phyloP scores from a whole-genome alignment of 2,329 filamentous ascomycete species.

The Zarea fungicola region DNA sequence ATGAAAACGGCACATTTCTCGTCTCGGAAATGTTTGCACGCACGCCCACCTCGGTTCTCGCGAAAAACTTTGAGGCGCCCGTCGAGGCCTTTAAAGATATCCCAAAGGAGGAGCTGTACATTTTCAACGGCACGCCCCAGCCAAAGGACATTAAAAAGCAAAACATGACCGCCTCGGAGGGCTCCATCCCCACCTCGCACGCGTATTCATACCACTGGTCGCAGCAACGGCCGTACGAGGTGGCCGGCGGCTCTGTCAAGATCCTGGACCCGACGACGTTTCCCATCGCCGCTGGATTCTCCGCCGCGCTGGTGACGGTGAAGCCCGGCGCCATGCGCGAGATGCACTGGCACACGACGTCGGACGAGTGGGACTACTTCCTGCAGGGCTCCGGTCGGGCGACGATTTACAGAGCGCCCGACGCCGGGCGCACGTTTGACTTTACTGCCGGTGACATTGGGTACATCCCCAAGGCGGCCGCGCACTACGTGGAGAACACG shows the following conservation, averaged over 20 bases:
- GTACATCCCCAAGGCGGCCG: constrained; percentile 45
- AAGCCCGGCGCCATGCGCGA: constrained; percentile 61
- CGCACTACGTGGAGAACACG: constrained; percentile 59
- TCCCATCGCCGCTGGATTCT: constrained; percentile 50
- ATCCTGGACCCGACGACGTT: constrained; percentile 54
- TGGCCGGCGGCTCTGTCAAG: constrained; percentile 54
- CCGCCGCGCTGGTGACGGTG: constrained; percentile 51
- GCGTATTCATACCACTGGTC: constrained; percentile 49
- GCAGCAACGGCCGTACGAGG: constrained; percentile 43
- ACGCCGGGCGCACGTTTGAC: constrained; percentile 49
- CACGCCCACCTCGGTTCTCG: constrained; percentile 47
- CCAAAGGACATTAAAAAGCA: constrained; percentile 41
- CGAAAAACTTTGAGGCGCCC: constrained; percentile 49
- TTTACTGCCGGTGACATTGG: constrained; percentile 56
- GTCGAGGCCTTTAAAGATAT: constrained; percentile 42
- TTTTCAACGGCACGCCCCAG: constrained; percentile 47
- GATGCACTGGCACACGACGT: constrained; percentile 57
- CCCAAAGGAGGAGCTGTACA: constrained; percentile 43
- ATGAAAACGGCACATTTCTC: constrained; percentile 55
- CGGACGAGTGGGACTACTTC: constrained; percentile 59
- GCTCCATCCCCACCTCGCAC: constrained; percentile 31
- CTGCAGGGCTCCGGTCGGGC: constrained; percentile 50
- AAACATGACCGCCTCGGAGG: constrained; percentile 41
- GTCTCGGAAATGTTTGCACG: constrained; percentile 47
- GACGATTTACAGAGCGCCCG: constrained; percentile 49